Percentiles rank a stretch among this genome's conserved stretches.
Evolutionary conservation across 257 asterid genomes (phyloP).

Genomic region (Fraxinus anomala): DNA sequence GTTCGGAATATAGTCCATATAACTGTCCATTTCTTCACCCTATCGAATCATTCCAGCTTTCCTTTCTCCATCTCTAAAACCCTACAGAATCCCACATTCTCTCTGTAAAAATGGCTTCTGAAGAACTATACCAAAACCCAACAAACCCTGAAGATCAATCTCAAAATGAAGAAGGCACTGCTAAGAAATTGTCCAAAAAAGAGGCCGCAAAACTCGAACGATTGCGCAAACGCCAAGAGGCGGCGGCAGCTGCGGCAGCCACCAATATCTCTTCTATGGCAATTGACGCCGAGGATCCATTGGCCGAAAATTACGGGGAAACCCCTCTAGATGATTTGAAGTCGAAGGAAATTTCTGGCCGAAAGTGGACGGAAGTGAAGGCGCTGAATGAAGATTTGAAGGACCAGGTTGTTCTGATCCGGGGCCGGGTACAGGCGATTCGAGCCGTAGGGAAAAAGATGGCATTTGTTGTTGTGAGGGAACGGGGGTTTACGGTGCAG

Average conservation of each 20-base stretch:
- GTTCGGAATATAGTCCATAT: too few species aligned
- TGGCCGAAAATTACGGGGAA: conserved; percentile 73
- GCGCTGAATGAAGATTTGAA: conserved; percentile 44
- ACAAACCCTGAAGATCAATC: conserved; percentile 32
- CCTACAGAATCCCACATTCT: background rate
- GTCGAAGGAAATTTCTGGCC: conserved; percentile 69
- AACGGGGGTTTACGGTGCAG: conserved; percentile 79
- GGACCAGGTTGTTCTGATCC: conserved; percentile 54
- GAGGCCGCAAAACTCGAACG: conserved; percentile 78
- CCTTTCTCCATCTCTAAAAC: background rate
- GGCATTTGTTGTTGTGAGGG: conserved; percentile 77
- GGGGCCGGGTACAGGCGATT: conserved; percentile 74
- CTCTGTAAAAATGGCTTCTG: conserved; percentile 39
- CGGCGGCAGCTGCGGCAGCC: conserved; percentile 36
- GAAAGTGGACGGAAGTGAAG: conserved; percentile 67
- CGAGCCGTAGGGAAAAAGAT: conserved; percentile 78
- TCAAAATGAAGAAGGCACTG: conserved; percentile 35
- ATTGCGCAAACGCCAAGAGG: conserved; percentile 65
- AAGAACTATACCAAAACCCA: conserved; percentile 28
- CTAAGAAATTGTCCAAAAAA: conserved; percentile 64
- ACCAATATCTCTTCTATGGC: conserved; percentile 39
- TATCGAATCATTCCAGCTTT: background rate
- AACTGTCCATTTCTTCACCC: background rate
- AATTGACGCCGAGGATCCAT: conserved; percentile 48
- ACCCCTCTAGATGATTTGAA: conserved; percentile 60